phyloP scores from a whole-genome alignment of 257 asterid genomes.

The Anisodus tanguticus region DNA sequence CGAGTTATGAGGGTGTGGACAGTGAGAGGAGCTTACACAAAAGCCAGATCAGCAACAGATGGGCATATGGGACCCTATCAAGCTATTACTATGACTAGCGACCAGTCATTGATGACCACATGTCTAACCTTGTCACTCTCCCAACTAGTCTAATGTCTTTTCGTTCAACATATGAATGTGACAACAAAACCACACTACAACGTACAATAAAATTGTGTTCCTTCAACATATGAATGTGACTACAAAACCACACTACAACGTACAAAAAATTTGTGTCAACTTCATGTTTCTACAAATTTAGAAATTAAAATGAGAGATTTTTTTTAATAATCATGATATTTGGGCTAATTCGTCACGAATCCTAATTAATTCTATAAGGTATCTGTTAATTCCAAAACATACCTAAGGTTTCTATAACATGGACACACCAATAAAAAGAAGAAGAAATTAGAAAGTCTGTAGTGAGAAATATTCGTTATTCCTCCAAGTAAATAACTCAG shows the following conservation, averaged over 20 bases:
- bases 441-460: too few species aligned
- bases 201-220: neutral
- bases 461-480: too few species aligned
- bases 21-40: neutral
- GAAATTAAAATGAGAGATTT: too few species aligned
- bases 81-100: slow-evolving; percentile 34
- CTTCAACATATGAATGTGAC: slow-evolving; percentile 17
- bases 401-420: too few species aligned
- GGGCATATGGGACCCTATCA: slow-evolving; percentile 29
- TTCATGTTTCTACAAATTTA: neutral
- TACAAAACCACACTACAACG: slow-evolving; percentile 7
- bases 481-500: too few species aligned
- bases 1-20: neutral
- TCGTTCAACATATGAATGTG: slow-evolving; percentile 14
- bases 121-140: slow-evolving; percentile 30
- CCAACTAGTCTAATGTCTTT: slow-evolving; percentile 35
- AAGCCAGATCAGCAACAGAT: slow-evolving; percentile 24
- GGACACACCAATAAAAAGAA: too few species aligned
- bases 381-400: too few species aligned
- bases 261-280: neutral
- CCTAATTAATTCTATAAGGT: too few species aligned
- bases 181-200: slow-evolving; percentile 24
- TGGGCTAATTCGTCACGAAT: too few species aligned
- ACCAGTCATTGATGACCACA: slow-evolving; percentile 39
- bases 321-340: too few species aligned